Evolutionary conservation across 148 eudicot species (phyloP).

Genomic region (Vaccinium myrtillus): DNA sequence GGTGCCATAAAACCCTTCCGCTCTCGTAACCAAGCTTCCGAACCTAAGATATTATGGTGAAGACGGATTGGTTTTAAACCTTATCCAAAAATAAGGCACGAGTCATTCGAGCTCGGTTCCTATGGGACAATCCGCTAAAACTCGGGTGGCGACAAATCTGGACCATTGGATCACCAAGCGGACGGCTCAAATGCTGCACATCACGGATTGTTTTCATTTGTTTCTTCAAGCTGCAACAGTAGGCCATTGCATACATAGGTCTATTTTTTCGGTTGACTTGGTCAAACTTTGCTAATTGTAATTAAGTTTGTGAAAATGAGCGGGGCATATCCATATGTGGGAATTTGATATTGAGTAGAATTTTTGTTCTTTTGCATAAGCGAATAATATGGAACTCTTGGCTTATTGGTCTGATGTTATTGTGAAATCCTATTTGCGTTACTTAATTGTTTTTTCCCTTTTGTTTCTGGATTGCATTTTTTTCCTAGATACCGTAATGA

Average conservation of each 20-base stretch:
- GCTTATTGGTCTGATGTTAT: background rate
- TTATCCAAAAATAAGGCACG: too few species aligned
- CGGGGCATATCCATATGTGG: background rate
- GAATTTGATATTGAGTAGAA: background rate
- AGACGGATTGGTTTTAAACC: too few species aligned
- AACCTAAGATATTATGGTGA: too few species aligned
- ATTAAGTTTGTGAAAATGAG: background rate
- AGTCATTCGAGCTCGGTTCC: too few species aligned
- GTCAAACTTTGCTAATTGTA: background rate
- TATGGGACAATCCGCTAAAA: too few species aligned
- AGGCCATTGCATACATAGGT: background rate
- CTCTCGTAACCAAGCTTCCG: too few species aligned
- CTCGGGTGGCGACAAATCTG: too few species aligned
- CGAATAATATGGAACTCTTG: background rate
- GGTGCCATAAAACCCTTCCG: too few species aligned
- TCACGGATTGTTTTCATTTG: background rate
- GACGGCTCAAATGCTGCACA: too few species aligned
- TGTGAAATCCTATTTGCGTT: background rate
- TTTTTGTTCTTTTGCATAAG: background rate
- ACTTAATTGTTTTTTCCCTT: background rate
- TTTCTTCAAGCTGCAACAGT: background rate
- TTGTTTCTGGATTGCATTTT: background rate
- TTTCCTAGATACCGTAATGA: background rate
- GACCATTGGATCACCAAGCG: too few species aligned
- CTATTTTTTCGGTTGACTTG: background rate